Percentiles rank a stretch among this genome's conserved stretches.
These are phyloP conservation scores for Neurospora terricola DNA, from an alignment of 495 filamentous ascomycete genomes.

Conservation along the genomic window DNA sequence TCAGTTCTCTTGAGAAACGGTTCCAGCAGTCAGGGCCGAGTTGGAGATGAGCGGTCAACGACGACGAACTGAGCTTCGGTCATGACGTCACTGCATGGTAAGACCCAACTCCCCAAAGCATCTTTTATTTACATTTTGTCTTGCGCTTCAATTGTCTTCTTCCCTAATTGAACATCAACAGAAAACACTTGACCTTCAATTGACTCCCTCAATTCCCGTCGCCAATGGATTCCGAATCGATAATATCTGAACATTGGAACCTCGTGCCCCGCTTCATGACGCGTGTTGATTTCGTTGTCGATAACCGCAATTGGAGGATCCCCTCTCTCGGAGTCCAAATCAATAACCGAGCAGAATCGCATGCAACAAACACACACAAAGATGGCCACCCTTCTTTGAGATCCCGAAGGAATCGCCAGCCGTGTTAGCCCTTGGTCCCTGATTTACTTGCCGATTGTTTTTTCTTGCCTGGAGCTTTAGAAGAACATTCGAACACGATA, in stretches of 20 bases:
- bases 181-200: neutral
- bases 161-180: neutral
- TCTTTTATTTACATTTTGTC: too few relatives aligned
- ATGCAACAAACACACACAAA: neutral
- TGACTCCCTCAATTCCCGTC: neutral
- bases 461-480: neutral
- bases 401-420: neutral
- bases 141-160: neutral
- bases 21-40: neutral
- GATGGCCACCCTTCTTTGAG: neutral
- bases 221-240: neutral
- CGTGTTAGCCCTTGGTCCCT: neutral
- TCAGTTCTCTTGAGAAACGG: neutral
- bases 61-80: neutral
- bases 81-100: neutral
- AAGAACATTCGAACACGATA: neutral
- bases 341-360: neutral
- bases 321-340: neutral
- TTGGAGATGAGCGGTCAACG: neutral
- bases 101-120: too few relatives aligned
- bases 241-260: neutral
- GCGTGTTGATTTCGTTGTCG: neutral
- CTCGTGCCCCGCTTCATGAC: neutral
- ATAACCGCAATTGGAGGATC: neutral
- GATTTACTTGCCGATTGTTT: neutral